Evolutionary conservation across 164 flowering plant species (phyloP).

Genomic region (Dillenia suffruticosa): DNA sequence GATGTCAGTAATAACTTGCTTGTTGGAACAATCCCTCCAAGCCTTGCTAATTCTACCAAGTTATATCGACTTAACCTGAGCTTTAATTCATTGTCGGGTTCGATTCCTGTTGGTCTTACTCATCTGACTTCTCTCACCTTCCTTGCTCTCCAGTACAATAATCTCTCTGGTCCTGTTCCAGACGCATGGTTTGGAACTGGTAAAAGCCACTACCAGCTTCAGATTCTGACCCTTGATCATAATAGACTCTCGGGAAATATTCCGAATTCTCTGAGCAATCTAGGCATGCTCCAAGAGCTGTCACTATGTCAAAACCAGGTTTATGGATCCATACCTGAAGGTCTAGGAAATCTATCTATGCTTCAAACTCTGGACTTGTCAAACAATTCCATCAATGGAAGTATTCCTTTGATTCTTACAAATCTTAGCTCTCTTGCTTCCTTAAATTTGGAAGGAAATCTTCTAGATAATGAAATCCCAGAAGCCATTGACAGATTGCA

Average conservation of each 20-base stretch:
- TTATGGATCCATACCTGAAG: slow-evolving; percentile 53
- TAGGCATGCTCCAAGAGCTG: slow-evolving; percentile 44
- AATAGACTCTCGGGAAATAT: slow-evolving; percentile 50
- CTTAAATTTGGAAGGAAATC: slow-evolving; percentile 46
- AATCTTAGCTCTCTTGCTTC: slow-evolving; percentile 41
- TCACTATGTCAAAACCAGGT: slow-evolving; percentile 50
- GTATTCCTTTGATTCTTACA: slow-evolving; percentile 38
- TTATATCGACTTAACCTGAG: slow-evolving; percentile 72
- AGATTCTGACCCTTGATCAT: slow-evolving; percentile 47
- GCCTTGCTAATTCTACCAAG: slow-evolving; percentile 53
- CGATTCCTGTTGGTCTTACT: slow-evolving; percentile 50
- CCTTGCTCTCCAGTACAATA: slow-evolving; percentile 71
- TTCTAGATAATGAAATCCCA: slow-evolving; percentile 40
- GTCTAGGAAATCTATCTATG: slow-evolving; percentile 37
- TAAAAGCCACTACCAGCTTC: slow-evolving; percentile 32
- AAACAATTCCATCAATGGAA: slow-evolving; percentile 52
- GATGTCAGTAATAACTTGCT: slow-evolving; percentile 77
- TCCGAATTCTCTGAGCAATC: slow-evolving; percentile 47
- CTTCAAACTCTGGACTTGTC: slow-evolving; percentile 61
- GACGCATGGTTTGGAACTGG: slow-evolving; percentile 42
- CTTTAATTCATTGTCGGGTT: slow-evolving; percentile 61
- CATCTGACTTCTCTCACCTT: slow-evolving; percentile 48
- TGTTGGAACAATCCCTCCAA: slow-evolving; percentile 57
- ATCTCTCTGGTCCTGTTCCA: slow-evolving; percentile 74
- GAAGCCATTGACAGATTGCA: slow-evolving; percentile 27